phyloP scores from a whole-genome alignment of 148 eudicot species.

The Camellia japonica region DNA sequence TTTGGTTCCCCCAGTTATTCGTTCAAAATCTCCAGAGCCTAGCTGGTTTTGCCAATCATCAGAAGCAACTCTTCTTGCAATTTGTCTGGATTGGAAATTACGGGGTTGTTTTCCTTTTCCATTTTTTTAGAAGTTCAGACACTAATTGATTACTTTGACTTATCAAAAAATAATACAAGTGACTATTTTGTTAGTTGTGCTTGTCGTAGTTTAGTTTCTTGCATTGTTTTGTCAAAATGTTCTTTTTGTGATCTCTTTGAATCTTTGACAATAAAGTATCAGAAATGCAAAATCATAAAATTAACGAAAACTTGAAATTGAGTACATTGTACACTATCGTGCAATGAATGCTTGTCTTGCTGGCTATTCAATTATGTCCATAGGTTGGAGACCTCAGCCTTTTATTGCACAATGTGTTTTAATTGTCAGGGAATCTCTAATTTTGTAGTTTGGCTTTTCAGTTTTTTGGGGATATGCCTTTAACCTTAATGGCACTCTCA shows the following conservation, averaged over 20 bases:
- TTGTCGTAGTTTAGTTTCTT: neutral
- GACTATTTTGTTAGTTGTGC: neutral
- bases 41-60: neutral
- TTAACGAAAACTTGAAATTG: neutral
- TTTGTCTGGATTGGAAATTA: neutral
- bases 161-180: neutral
- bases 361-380: too few relatives aligned
- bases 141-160: too few relatives aligned
- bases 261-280: too few relatives aligned
- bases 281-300: neutral
- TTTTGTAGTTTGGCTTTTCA: neutral
- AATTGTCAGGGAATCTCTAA: neutral
- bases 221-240: neutral
- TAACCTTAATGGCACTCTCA: too few relatives aligned
- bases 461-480: too few relatives aligned
- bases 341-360: neutral
- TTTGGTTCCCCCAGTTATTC: neutral
- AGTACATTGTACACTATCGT: neutral
- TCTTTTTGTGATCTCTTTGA: neutral
- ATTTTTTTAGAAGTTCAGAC: neutral
- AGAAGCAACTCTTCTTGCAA: neutral
- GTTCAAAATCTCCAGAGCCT: neutral
- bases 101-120: neutral
- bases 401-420: neutral
- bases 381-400: neutral